Base-by-base conservation (phyloP, 176 grass and related monocot species). In the Musa itinerans region DNA sequence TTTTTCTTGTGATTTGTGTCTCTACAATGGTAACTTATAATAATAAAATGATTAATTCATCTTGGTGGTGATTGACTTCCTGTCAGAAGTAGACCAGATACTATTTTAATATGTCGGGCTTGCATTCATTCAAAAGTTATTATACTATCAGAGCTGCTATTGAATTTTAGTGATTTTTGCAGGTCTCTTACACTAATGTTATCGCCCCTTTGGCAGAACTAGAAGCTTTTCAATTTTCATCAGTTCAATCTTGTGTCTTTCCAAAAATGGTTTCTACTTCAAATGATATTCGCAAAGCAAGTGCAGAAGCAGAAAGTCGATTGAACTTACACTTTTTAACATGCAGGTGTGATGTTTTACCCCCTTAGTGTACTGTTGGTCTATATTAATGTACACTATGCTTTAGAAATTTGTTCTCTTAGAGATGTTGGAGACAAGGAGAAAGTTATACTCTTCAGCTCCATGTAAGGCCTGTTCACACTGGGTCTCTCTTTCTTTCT, bases 241-340 rank as follows among this genome's bases (percentile, higher is more conserved):
- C 91, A 50, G 83, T 98, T 78, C 95, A 98, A 85, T 86, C 90
- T 15, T 94, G 88, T 87, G 7, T 98, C 43, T 88, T 91, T 66
- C 95, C 79, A 50, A 86, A 76, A 83, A 91, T 98, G 88, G 88
- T 98, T 65, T 93, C 88, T 75, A 65, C 72, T 49, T 98, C 80
- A 73, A 73, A 78, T 75, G 88, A 94, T 84, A 76, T 91, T 80
- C 78, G 76, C 23, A 85, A 75, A 80, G 90, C 90, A 25, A 94
- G 95, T 82, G 68, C 62, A 62, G 86, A 98, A 84, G 95, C 86
- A 75, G 90, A 94, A 84, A 93, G 76, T 56, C 77, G 54, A 62
- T 87, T 98, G 62, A 86, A 98, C 86, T 89, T 71, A 57, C 95
- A 98, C 61, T 89, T 98, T 82, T 59, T 82, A 61, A 51, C 82